These are phyloP conservation scores for Xerocomellus amylosporus DNA, from an alignment of 768 basidiomycete species.

Conservation along the genomic window DNA sequence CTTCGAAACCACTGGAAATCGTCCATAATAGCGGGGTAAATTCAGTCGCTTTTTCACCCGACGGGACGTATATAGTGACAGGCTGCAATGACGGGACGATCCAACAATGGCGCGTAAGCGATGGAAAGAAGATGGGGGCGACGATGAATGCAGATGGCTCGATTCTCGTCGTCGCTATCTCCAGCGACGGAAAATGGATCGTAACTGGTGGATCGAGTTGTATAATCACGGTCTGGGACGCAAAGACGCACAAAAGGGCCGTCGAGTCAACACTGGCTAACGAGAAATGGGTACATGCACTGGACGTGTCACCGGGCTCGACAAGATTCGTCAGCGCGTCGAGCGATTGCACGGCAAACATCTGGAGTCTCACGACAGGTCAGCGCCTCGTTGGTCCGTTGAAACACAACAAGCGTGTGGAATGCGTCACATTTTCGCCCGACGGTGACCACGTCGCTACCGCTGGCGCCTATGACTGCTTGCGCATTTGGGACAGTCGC, in stretches of 20 bases:
- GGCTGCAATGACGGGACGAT: slow-evolving; percentile 13
- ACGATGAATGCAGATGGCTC: slow-evolving; percentile 8
- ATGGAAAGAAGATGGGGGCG: slow-evolving; percentile 8
- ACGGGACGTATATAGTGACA: slow-evolving; percentile 9
- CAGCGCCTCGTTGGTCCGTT: slow-evolving; percentile 16
- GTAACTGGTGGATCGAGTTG: slow-evolving; percentile 10
- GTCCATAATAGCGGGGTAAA: slow-evolving; percentile 1
- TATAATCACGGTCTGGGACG: slow-evolving; percentile 12
- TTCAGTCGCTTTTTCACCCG: slow-evolving; percentile 14
- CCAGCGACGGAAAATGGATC: slow-evolving; percentile 16
- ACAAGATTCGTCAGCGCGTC: slow-evolving; percentile 15
- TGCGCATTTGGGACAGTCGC: slow-evolving; percentile 15
- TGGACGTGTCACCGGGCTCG: slow-evolving; percentile 18
- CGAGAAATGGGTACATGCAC: slow-evolving; percentile 4
- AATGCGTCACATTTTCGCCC: slow-evolving; percentile 16
- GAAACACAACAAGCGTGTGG: slow-evolving; percentile 5
- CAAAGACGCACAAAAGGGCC: neutral
- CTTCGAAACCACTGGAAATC: slow-evolving; percentile 9
- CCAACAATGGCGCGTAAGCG: slow-evolving; percentile 10
- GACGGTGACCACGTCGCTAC: slow-evolving; percentile 15
- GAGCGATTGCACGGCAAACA: neutral
- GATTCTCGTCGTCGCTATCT: slow-evolving; percentile 10
- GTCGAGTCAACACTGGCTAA: neutral
- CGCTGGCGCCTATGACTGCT: slow-evolving; percentile 1
- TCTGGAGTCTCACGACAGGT: slow-evolving; percentile 12